Conservation (phyloP, 116 monocot genomes). For the Papilionanthe hybrid region DNA sequence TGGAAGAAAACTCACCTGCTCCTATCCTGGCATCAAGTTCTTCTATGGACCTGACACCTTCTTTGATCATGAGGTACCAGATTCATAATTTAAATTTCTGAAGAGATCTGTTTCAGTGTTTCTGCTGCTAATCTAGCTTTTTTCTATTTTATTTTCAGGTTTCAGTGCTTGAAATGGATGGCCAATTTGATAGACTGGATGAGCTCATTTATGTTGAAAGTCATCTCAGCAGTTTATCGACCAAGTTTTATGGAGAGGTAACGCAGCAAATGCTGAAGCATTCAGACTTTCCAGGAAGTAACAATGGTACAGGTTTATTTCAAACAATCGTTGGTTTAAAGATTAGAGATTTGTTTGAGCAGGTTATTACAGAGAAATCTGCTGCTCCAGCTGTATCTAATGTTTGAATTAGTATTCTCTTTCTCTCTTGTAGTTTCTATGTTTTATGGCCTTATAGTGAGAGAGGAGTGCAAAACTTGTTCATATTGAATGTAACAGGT, state of each 20-base stretch:
- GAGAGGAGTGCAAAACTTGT: too few relatives aligned
- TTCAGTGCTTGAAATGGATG: constrained; percentile 94
- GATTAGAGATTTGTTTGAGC: constrained; percentile 81
- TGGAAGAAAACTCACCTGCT: constrained; percentile 86
- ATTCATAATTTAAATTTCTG: not conserved
- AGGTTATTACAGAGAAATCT: constrained; percentile 55
- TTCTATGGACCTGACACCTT: constrained; percentile 74
- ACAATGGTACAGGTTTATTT: constrained; percentile 91
- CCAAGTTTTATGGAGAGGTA: constrained; percentile 94
- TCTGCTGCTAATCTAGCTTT: not conserved
- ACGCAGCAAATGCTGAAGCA: constrained; percentile 96
- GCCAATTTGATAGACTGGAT: constrained; percentile 89
- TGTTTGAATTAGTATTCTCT: constrained; percentile 20
- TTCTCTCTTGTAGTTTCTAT: too few relatives aligned
- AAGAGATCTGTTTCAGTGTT: not conserved
- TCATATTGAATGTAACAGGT: too few relatives aligned
- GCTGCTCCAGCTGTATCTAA: constrained; percentile 40
- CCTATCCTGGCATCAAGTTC: constrained; percentile 97
- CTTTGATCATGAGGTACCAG: constrained; percentile 63
- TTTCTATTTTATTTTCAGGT: constrained; percentile 25
- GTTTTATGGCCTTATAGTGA: too few relatives aligned
- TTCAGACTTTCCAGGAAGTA: constrained; percentile 87
- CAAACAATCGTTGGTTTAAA: constrained; percentile 89
- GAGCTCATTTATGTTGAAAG: constrained; percentile 98
- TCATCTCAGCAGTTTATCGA: constrained; percentile 86